phyloP scores from a whole-genome alignment of 441 rosid genomes.

The Corymbia calophylla region DNA sequence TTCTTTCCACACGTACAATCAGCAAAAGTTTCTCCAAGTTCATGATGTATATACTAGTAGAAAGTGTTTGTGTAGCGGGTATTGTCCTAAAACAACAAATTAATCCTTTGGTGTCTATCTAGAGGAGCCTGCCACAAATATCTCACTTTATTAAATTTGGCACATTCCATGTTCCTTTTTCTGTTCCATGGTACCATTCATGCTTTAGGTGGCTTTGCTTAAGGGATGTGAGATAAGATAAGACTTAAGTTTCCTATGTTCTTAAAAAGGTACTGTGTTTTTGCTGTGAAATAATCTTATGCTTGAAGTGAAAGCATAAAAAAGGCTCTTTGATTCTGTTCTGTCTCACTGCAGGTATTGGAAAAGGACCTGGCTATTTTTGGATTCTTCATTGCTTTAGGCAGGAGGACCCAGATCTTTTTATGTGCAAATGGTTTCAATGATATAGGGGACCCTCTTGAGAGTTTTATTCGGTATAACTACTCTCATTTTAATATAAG shows the following conservation, averaged over 20 bases:
- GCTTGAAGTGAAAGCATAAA: background rate
- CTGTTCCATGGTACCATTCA: background rate
- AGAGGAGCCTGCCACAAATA: background rate
- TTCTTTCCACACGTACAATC: background rate
- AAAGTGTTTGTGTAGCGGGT: background rate
- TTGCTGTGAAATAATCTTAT: background rate
- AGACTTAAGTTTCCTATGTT: background rate
- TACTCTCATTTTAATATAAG: background rate
- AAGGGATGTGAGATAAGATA: background rate
- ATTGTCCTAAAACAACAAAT: background rate
- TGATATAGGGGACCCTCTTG: constrained; percentile 49
- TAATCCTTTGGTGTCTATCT: background rate
- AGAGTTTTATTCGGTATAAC: constrained; percentile 74
- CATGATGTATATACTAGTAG: background rate
- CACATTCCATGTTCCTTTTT: background rate
- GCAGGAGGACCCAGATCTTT: constrained; percentile 78
- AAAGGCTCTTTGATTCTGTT: constrained; percentile 3
- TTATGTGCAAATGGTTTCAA: constrained; percentile 76
- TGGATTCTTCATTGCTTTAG: constrained; percentile 96
- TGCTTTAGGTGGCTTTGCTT: background rate
- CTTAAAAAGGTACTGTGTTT: background rate
- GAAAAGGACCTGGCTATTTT: constrained; percentile 98
- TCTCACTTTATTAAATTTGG: background rate
- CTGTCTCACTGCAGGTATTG: constrained; percentile 64
- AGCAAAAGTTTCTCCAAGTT: background rate